Percentiles rank a stretch among this genome's conserved stretches.
phyloP scores from a whole-genome alignment of 2,329 filamentous ascomycete genomes.

The Verticillium nonalfalfae region DNA sequence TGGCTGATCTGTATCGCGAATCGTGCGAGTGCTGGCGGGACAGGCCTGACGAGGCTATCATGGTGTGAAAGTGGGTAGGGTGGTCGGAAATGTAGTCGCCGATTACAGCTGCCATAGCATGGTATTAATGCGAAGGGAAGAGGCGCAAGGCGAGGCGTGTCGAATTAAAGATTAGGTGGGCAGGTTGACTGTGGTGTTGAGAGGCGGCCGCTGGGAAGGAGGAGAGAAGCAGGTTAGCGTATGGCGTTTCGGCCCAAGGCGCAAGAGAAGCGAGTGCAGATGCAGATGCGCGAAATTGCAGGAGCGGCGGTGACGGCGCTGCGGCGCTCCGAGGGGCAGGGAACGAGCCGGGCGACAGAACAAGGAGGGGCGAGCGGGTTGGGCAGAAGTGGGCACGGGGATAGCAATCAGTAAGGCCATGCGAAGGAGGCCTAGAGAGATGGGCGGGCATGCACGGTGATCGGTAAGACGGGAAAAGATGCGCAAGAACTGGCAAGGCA shows the following conservation, averaged over 20 bases:
- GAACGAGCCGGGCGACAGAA: background rate
- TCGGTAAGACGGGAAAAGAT: background rate
- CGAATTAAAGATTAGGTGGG: slow-evolving; percentile 8
- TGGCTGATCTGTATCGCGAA: slow-evolving; percentile 31
- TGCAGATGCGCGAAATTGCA: background rate
- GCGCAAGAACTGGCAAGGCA: background rate
- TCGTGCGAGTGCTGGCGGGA: slow-evolving; percentile 40
- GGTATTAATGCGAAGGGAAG: slow-evolving; percentile 15
- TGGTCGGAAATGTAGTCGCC: slow-evolving; percentile 67
- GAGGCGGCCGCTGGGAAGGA: slow-evolving; percentile 4
- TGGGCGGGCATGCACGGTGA: background rate
- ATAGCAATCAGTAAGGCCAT: background rate
- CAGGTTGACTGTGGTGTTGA: background rate
- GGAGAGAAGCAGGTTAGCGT: background rate
- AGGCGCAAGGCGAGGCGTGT: background rate
- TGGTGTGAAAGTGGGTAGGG: slow-evolving; percentile 62
- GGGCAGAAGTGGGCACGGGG: background rate
- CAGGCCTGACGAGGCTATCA: slow-evolving; percentile 49
- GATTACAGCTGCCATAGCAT: slow-evolving; percentile 59
- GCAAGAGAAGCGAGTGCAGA: slow-evolving; percentile 1
- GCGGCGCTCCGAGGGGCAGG: background rate
- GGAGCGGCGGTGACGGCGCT: background rate
- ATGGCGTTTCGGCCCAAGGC: background rate
- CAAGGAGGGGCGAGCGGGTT: background rate
- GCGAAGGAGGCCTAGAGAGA: background rate